A percentile compares a stretch with the other conserved stretches of the same genome.
These are phyloP conservation scores for Saccharomycopsis sp. DNA, from an alignment of 805 yeast genomes.

Conservation along the genomic window DNA sequence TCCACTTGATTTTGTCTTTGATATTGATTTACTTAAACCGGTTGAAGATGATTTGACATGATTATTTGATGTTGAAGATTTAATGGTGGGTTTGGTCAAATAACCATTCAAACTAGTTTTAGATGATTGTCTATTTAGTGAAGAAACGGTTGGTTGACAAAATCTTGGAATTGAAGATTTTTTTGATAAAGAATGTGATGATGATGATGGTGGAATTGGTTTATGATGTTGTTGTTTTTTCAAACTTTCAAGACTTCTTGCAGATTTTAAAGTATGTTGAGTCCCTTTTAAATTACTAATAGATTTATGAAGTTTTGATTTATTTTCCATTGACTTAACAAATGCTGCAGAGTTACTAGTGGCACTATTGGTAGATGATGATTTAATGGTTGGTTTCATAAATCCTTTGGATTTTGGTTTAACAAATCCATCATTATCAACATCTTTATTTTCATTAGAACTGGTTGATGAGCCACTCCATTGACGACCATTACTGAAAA, in stretches of 20 bases:
- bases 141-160: slow-evolving; percentile 14
- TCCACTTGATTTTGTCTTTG: too few relatives aligned
- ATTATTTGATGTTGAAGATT: background rate
- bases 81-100: slow-evolving; percentile 1
- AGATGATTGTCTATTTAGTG: slow-evolving; percentile 15
- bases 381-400: too few relatives aligned
- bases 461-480: background rate
- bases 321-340: background rate
- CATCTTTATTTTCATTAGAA: background rate
- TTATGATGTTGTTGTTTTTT: background rate
- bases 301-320: background rate
- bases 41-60: background rate
- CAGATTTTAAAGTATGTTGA: slow-evolving; percentile 1
- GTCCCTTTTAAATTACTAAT: background rate
- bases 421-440: slow-evolving; percentile 1
- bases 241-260: slow-evolving; percentile 6
- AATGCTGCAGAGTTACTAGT: background rate
- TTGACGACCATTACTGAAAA: background rate
- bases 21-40: too few relatives aligned
- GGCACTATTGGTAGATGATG: too few relatives aligned
- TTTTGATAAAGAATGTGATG: background rate
- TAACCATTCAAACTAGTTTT: slow-evolving; percentile 5
- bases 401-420: too few relatives aligned
- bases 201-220: background rate
- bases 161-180: slow-evolving; percentile 12